Evolutionary conservation across 306 rosid genomes (phyloP).

Genomic region (Sophora flavescens): DNA sequence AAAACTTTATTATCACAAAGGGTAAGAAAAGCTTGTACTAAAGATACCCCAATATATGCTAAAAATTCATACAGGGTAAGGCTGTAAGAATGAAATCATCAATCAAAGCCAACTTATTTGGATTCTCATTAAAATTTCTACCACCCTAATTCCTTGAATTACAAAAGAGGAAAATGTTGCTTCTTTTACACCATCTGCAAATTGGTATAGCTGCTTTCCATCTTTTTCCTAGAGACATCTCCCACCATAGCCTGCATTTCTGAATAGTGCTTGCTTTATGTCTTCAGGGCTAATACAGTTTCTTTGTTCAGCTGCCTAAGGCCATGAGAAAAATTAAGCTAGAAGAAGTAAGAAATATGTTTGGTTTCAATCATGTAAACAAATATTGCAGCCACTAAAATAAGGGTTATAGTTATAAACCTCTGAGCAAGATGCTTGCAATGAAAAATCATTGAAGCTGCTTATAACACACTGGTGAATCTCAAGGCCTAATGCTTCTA

Average conservation of each 20-base stretch:
- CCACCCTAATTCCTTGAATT: slow-evolving; percentile 54
- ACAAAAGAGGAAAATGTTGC: slow-evolving; percentile 42
- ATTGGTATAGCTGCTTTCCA: slow-evolving; percentile 44
- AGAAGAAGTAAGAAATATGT: slow-evolving; percentile 29
- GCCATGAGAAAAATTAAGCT: slow-evolving; percentile 27
- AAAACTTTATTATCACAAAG: slow-evolving; percentile 36
- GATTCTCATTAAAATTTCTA: slow-evolving; percentile 54
- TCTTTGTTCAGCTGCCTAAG: slow-evolving; percentile 70
- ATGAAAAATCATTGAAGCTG: slow-evolving; percentile 90
- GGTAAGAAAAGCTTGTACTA: slow-evolving; percentile 47
- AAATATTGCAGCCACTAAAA: slow-evolving; percentile 9
- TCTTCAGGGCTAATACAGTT: slow-evolving; percentile 68
- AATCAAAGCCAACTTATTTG: slow-evolving; percentile 58
- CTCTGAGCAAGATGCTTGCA: slow-evolving; percentile 98
- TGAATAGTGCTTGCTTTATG: slow-evolving; percentile 88
- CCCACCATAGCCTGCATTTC: slow-evolving; percentile 99
- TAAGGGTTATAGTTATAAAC: slow-evolving; percentile 46
- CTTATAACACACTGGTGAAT: slow-evolving; percentile 96
- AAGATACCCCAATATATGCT: slow-evolving; percentile 46
- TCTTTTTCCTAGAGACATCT: slow-evolving; percentile 68
- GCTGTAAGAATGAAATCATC: slow-evolving; percentile 50
- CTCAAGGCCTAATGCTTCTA: slow-evolving; percentile 93
- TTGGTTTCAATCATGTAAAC: slow-evolving; percentile 37
- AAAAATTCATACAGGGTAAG: slow-evolving; percentile 48
- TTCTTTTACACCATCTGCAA: slow-evolving; percentile 49